Conservation (phyloP, 176 grass and related monocot genomes). For the Saccharum spontaneum region DNA sequence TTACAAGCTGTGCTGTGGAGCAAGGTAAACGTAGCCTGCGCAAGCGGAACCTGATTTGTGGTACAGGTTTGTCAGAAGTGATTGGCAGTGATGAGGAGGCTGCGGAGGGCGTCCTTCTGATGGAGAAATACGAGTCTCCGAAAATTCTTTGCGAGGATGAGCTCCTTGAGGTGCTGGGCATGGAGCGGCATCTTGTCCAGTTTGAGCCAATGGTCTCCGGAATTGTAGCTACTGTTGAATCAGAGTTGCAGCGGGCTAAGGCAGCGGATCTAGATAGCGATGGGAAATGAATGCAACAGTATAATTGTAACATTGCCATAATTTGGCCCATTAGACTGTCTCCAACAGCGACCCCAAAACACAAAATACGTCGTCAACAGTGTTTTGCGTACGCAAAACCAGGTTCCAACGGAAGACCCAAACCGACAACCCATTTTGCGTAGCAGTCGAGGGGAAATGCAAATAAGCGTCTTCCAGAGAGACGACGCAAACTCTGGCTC, state of each 20-base stretch:
- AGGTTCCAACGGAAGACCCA: no score
- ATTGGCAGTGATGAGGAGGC: background rate
- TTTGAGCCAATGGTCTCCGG: slow-evolving; percentile 43
- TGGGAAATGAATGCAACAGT: background rate
- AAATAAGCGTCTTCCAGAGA: no score
- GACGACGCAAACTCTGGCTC: no score
- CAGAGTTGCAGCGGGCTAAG: background rate
- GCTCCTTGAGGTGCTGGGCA: slow-evolving; percentile 50
- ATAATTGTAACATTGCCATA: background rate
- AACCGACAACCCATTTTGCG: no score
- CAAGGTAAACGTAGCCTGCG: slow-evolving; percentile 34
- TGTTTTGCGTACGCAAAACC: no score
- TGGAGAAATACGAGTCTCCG: slow-evolving; percentile 65
- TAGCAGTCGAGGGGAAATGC: no score
- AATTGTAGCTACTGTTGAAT: slow-evolving; percentile 28
- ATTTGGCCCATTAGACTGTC: background rate
- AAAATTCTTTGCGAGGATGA: slow-evolving; percentile 69
- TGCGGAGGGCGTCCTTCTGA: slow-evolving; percentile 59
- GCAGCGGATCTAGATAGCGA: background rate
- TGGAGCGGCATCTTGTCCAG: slow-evolving; percentile 49
- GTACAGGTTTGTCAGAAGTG: slow-evolving; percentile 11
- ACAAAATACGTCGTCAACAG: no score
- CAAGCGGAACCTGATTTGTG: background rate
- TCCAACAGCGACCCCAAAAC: no score
- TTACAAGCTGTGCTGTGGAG: slow-evolving; percentile 37